Percentiles rank a stretch among this genome's conserved stretches.
phyloP scores from a whole-genome alignment of 2,329 filamentous ascomycete genomes.

The Stemphylium vesicarium region DNA sequence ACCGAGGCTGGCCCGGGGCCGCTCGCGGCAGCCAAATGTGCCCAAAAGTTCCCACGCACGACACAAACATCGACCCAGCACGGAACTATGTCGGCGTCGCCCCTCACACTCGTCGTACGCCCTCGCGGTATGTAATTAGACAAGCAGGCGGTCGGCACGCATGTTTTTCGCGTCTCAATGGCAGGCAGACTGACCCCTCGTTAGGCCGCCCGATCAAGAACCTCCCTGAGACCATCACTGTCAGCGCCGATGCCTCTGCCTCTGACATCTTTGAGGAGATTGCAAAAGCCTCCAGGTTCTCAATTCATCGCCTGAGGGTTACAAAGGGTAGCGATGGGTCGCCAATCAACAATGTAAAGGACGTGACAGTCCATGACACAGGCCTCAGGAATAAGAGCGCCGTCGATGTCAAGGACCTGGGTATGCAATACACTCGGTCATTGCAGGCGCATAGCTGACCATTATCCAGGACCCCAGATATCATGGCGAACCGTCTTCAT shows the following conservation, averaged over 20 bases:
- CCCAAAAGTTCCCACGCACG: slow-evolving; percentile 19
- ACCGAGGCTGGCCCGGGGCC: slow-evolving; percentile 16
- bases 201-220: slow-evolving; percentile 67
- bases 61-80: slow-evolving; percentile 12
- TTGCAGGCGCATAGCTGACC: slow-evolving; percentile 8
- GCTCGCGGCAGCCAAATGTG: slow-evolving; percentile 6
- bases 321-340: slow-evolving; percentile 69
- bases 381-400: slow-evolving; percentile 65
- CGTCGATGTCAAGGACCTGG: slow-evolving; percentile 90
- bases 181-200: slow-evolving; percentile 7
- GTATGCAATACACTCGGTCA: slow-evolving; percentile 54
- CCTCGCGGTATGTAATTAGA: slow-evolving; percentile 49
- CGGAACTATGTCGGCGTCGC: slow-evolving; percentile 51
- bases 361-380: slow-evolving; percentile 60
- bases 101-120: slow-evolving; percentile 53
- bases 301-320: slow-evolving; percentile 66
- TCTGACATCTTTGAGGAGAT: slow-evolving; percentile 65
- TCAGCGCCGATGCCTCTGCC: slow-evolving; percentile 59
- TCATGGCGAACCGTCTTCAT: slow-evolving; percentile 93
- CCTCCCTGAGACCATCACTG: slow-evolving; percentile 63
- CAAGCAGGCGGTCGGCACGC: background rate
- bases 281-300: slow-evolving; percentile 60
- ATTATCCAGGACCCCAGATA: slow-evolving; percentile 75
- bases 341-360: slow-evolving; percentile 61
- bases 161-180: background rate